Conservation (phyloP, 768 basidiomycete species). For the Boletus rex-veris region DNA sequence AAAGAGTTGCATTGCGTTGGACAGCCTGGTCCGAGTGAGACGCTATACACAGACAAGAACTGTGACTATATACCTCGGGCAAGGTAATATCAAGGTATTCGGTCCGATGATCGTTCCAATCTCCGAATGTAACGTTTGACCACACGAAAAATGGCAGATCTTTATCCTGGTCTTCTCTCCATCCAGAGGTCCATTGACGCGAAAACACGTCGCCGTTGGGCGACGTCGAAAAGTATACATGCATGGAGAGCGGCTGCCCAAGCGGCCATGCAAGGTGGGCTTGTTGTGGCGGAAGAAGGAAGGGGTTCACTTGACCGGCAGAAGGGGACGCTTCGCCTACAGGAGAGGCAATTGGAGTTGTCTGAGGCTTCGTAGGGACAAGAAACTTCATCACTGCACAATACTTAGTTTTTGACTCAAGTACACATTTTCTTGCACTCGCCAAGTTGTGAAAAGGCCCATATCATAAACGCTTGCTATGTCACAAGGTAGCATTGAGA, state of each 20-base stretch:
- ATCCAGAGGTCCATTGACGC: conserved; percentile 47
- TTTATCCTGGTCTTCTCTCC: conserved; percentile 45
- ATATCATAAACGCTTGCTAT: conserved; percentile 69
- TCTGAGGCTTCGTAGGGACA: conserved; percentile 32
- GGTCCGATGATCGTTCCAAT: conserved; percentile 61
- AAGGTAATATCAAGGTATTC: conserved; percentile 59
- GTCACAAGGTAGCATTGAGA: conserved; percentile 5
- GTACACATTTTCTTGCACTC: conserved; percentile 15
- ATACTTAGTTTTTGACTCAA: neutral
- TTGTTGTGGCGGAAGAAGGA: conserved; percentile 51
- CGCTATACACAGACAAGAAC: neutral
- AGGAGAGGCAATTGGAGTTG: conserved; percentile 29
- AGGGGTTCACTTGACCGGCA: conserved; percentile 41
- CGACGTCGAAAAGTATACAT: conserved; percentile 70
- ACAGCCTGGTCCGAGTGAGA: conserved; percentile 50
- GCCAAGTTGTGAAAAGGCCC: conserved; percentile 66
- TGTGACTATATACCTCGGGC: conserved; percentile 51
- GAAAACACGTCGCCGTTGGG: conserved; percentile 59
- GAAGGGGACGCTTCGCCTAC: conserved; percentile 11
- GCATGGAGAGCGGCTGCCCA: conserved; percentile 60
- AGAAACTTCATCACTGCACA: conserved; percentile 45
- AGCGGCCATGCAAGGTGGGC: conserved; percentile 58
- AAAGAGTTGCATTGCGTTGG: conserved; percentile 73
- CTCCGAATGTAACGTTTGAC: conserved; percentile 74
- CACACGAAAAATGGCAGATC: conserved; percentile 68